Evolutionary conservation across 805 yeast species (phyloP), one percentile per base, ranked within the genome.

Genomic region (Yamadazyma phyllophila): DNA sequence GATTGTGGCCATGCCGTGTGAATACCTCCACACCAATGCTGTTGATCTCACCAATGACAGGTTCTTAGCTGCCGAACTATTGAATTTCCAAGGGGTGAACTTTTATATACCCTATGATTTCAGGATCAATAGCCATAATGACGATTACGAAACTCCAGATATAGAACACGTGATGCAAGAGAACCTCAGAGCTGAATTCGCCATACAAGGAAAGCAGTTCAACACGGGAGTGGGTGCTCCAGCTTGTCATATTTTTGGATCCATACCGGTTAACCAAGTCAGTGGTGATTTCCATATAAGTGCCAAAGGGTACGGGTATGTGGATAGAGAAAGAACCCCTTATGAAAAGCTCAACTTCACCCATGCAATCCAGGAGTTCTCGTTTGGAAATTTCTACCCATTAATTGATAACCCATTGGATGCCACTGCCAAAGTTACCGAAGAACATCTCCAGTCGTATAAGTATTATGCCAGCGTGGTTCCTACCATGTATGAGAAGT

Each of bases 331-430:
- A 38, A 64, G 66, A 36, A 72, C 76, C 9, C 79, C 78, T 1
- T 29, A 58, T 7, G 80, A 80, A 33, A 66, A 74, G 16, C 66
- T 88, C 47, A 87, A 92, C 59, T 85, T 92, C 60, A 78, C 96
- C 1, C 99, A 94, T 65, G 80, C 81, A 4, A 83, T 94, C 48
- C 79, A 80, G 48, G 98, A 92, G 63, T 80, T 90, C 51, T 89
- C 97, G 9, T 92, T 83, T 66, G 99, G 99, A 11, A 88, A 81
- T 31, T 90, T 85, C 63, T 90, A 81, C 59, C 97, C 99, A 2
- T 85, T 78, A 55, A 74, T 91, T 51, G 76, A 84, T 54, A 92
- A 92, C 59, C 96, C 97, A n/a, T 74, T 94, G 51, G 98, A 94
- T 62, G 74, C 73, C 39, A 83, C 92, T 0, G 85, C 81, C 0